Evolutionary conservation across 139 green algal genomes (phyloP), one percentile per base, ranked within the genome.

Genomic region (Desmodesmus armatus): DNA sequence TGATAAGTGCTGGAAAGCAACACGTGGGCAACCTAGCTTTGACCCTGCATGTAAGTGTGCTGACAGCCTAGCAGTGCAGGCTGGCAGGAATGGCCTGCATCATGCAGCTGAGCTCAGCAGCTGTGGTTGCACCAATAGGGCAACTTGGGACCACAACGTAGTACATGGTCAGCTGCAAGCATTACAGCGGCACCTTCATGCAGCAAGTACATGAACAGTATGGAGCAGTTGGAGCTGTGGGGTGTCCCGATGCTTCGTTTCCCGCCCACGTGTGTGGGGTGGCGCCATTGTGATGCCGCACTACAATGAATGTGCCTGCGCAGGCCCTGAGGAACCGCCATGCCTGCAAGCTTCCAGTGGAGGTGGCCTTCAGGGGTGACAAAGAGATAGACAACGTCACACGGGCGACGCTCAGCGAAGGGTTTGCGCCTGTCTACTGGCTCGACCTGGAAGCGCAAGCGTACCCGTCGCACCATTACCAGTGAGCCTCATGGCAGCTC

Each of bases 361-460:
- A 84, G 41, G 29, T 84, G 2, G 78, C 78, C 3, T 71, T 66
- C 41, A 19, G 29, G 9, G 78, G 78, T 3, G 78, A 84, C n/a
- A 15, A 4, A 17, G 78, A 84, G 40, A 41, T 76, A 33, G n/a
- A n/a, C n/a, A n/a, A 29, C 4, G 21, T 21, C 0, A 84, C 78
- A 0, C 60, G 62, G 2, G 27, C 21, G 9, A 63, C 41, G 1
- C 40, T 84, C 6, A 51, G 41, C 25, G 62, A 27, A 51, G 41
- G 60, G 43, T 75, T 84, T 25, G 3, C 62, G 6, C 78, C 78
- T 6, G 25, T 84, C 60, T 29, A 74, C 78, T 84, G 78, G 78
- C 60, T 84, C 2, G 78, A 84, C 60, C 60, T 84, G 5, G n/a
- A 62, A 0, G 3, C 60, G 41, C 37, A 60, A 31, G 40, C 44